phyloP scores from a whole-genome alignment of 2,329 filamentous ascomycete genomes.

The Mycosphaerella arachidis region DNA sequence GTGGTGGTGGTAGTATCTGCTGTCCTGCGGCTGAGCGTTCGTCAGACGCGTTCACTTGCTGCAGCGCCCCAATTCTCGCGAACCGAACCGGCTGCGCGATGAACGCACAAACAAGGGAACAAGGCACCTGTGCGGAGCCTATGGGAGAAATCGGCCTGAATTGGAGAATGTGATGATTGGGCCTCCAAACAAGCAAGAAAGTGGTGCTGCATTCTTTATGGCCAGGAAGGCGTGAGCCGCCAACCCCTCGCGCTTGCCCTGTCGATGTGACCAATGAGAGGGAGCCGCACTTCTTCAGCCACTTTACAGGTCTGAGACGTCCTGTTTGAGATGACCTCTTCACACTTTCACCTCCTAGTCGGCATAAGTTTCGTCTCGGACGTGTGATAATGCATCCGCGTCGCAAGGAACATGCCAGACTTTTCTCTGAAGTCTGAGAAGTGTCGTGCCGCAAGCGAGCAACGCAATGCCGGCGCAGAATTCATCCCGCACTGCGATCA shows the following conservation, averaged over 20 bases:
- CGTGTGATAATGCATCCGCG: background rate
- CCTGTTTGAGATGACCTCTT: background rate
- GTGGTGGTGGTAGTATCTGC: background rate
- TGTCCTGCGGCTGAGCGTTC: background rate
- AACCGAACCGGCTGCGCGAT: background rate
- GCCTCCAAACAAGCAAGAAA: background rate
- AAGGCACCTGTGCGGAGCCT: background rate
- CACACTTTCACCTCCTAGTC: background rate
- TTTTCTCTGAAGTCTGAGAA: background rate
- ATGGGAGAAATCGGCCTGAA: background rate
- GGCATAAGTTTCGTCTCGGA: background rate
- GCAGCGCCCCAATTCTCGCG: background rate
- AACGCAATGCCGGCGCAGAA: background rate
- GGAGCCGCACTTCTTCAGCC: background rate
- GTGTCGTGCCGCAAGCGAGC: background rate
- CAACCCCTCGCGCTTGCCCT: background rate
- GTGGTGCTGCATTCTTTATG: background rate
- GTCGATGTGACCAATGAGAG: background rate
- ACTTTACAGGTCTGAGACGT: background rate
- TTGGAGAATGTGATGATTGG: conserved; percentile 1
- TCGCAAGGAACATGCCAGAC: background rate
- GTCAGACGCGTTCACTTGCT: conserved; percentile 1
- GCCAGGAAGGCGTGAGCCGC: conserved; percentile 1
- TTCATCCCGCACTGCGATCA: conserved; percentile 1
- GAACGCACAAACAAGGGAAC: conserved; percentile 1